Evolutionary conservation across 768 basidiomycete species (phyloP).

Genomic region (Galerina marginata): DNA sequence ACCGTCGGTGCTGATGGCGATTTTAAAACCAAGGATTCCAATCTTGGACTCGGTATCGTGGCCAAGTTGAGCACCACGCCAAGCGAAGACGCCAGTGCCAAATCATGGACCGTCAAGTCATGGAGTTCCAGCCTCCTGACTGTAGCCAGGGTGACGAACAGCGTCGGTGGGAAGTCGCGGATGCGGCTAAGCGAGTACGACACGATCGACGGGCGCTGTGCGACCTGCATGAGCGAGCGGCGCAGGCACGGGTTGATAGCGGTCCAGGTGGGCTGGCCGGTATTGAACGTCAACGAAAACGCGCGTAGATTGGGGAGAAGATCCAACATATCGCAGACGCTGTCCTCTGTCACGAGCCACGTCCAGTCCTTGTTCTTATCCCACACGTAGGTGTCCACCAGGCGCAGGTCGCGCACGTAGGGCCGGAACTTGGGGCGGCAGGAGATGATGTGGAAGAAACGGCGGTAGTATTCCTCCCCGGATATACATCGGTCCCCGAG

Average conservation of each 20-base stretch:
- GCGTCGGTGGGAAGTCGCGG: constrained; percentile 22
- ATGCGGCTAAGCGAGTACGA: constrained; percentile 19
- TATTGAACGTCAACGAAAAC: constrained; percentile 23
- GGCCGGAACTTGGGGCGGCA: constrained; percentile 10
- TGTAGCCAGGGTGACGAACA: constrained; percentile 18
- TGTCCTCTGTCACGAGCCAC: constrained; percentile 26
- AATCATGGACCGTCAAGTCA: constrained; percentile 18
- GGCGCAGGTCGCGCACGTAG: constrained; percentile 23
- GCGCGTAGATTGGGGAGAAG: constrained; percentile 16
- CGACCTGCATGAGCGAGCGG: constrained; percentile 20
- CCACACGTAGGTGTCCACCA: constrained; percentile 29
- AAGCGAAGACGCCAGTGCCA: constrained; percentile 13
- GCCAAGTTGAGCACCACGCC: constrained; percentile 17
- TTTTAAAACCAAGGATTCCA: constrained; percentile 18
- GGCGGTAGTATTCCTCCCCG: constrained; percentile 24
- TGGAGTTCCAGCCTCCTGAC: constrained; percentile 18
- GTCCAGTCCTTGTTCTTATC: constrained; percentile 20
- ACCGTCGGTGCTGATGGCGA: constrained; percentile 17
- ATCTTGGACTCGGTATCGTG: constrained; percentile 7
- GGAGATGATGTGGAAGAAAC: constrained; percentile 18
- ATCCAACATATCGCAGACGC: constrained; percentile 23
- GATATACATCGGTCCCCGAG: constrained; percentile 27
- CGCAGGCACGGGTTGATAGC: constrained; percentile 20
- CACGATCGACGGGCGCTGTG: constrained; percentile 12
- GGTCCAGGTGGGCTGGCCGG: constrained; percentile 21